A percentile compares a stretch with the other conserved stretches of the same genome.
Conservation (phyloP, 2,329 filamentous ascomycete genomes). For the Stromatinia cepivora region DNA sequence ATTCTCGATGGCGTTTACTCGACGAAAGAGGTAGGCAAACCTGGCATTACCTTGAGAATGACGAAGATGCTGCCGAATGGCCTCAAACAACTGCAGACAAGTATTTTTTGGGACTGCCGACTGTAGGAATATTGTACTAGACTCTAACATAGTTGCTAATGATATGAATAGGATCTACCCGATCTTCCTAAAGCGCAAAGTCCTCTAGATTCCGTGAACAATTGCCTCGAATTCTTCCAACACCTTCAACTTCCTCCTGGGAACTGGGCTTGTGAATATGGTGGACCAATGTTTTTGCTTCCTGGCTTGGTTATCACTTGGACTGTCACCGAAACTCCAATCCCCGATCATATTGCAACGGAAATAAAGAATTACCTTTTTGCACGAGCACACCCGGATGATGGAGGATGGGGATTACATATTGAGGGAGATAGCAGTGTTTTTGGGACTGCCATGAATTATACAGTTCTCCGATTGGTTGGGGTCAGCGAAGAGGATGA, state of each 20-base stretch:
- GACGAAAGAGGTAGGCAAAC: conserved; percentile 85
- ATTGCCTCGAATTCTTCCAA: conserved; percentile 86
- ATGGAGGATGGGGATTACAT: conserved; percentile 97
- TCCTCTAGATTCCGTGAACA: conserved; percentile 74
- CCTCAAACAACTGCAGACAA: conserved; percentile 88
- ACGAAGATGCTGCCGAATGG: conserved; percentile 71
- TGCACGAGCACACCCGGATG: conserved; percentile 77
- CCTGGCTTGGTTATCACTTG: conserved; percentile 82
- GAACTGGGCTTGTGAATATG: conserved; percentile 97
- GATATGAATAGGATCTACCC: conserved; percentile 63
- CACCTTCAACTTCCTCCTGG: conserved; percentile 84
- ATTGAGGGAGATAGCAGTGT: conserved; percentile 91
- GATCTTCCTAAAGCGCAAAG: conserved; percentile 68
- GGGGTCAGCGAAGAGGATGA: conserved; percentile 83
- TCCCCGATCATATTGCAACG: conserved; percentile 74
- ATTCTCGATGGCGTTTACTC: conserved; percentile 77
- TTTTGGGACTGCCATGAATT: conserved; percentile 89
- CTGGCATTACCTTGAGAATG: conserved; percentile 85
- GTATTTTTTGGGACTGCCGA: conserved; percentile 77
- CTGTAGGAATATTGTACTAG: conserved; percentile 53
- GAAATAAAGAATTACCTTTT: conserved; percentile 90
- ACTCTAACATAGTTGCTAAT: conserved; percentile 26
- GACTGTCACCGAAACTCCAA: conserved; percentile 85
- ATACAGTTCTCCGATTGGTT: conserved; percentile 75
- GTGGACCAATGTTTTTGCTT: conserved; percentile 93